Evolutionary conservation across 768 basidiomycete genomes (phyloP), one percentile per base, ranked within the genome.

Genomic region (Tricholoma terreum): DNA sequence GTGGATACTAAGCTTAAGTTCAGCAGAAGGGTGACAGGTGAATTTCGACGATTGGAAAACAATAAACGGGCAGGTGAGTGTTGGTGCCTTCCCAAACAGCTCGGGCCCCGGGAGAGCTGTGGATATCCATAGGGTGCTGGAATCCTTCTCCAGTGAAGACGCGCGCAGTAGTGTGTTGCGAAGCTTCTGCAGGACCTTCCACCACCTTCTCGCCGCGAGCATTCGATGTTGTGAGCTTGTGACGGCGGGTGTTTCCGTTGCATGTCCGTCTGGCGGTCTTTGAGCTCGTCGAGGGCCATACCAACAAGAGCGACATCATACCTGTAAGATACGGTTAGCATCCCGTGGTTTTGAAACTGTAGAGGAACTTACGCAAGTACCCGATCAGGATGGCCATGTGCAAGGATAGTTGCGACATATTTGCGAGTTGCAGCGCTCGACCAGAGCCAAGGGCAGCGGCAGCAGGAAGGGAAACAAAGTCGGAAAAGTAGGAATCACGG

Each of bases 131-230:
- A 46, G 88, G 87, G 73, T 98, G 96, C 71, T 98, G 96, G 6
- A 94, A 98, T 55, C 96, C 96, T 70, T 98, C 96, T 30, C 96
- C 96, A 38, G 96, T 98, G 80, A 98, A 98, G 63, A 97, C 94
- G 63, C 97, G 98, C 30, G 92, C 93, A 5, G 94, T 96, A 15
- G 84, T 81, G 1, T 95, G 87, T 71, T 99, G 97, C 2, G 86
- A 85, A 59, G 98, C 94, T 71, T 98, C 94, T 2, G 95, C 93
- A 14, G 90, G 84, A 34, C 96, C 97, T 61, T 89, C 85, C 31
- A 99, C 78, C 55, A 99, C 93, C 75, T 92, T 97, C 71, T 95
- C 92, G 38, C 92, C 93, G 15, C 81, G 82, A 56, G 82, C 77
- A 72, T 98, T 98, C 71, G 81, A 75, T 0, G 94, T 96, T 66